Percentiles rank a stretch among this genome's conserved stretches.
These are phyloP conservation scores for Lagerstroemia fauriei DNA, from an alignment of 441 rosid genomes.

Conservation along the genomic window DNA sequence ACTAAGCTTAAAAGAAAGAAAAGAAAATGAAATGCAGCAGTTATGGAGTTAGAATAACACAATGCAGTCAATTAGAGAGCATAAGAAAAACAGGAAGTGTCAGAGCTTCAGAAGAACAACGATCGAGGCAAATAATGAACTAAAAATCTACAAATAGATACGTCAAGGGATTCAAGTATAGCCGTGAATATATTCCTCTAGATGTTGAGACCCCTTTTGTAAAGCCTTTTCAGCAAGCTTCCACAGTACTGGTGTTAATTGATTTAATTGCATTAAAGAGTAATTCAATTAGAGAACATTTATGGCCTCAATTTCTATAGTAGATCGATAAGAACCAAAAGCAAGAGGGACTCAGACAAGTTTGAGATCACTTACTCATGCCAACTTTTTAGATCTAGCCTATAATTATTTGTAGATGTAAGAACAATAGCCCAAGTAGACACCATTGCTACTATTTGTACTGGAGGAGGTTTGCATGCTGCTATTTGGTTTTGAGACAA, in stretches of 20 bases:
- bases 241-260: constrained; percentile 64
- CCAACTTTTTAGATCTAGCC: constrained; percentile 63
- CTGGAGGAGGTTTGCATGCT: constrained; percentile 56
- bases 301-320: neutral
- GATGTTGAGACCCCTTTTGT: constrained; percentile 82
- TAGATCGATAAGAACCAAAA: neutral
- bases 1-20: too few species aligned
- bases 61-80: too few species aligned
- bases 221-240: constrained; percentile 95
- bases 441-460: constrained; percentile 65
- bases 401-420: constrained; percentile 60
- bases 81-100: too few species aligned
- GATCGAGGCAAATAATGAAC: neutral
- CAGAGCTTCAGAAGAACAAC: too few species aligned
- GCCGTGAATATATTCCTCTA: constrained; percentile 85
- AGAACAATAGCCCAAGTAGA: constrained; percentile 93
- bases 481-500: constrained; percentile 53
- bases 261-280: constrained; percentile 27
- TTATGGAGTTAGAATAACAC: too few species aligned
- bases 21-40: too few species aligned
- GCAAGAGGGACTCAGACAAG: neutral
- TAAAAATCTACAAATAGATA: constrained; percentile 23
- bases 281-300: neutral
- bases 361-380: constrained; percentile 58
- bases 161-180: constrained; percentile 79